Evolutionary conservation across 768 basidiomycete genomes (phyloP).

Genomic region (Mycena haematopus): DNA sequence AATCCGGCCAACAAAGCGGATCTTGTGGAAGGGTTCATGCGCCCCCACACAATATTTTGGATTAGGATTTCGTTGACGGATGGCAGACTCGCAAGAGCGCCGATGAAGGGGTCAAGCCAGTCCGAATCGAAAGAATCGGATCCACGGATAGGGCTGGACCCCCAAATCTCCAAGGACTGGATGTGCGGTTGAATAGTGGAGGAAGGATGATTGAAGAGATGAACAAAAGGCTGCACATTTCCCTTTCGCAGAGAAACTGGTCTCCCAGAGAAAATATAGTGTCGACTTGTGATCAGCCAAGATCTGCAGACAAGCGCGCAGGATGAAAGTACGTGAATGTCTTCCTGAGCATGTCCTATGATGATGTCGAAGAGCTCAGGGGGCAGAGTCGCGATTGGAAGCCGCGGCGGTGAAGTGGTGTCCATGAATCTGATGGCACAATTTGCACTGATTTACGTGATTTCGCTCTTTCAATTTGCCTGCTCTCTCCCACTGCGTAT

Average conservation of each 20-base stretch:
- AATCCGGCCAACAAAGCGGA: slow-evolving; percentile 16
- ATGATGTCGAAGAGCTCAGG: slow-evolving; percentile 29
- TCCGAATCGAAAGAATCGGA: slow-evolving; percentile 21
- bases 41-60: slow-evolving; percentile 24
- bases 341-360: slow-evolving; percentile 16
- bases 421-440: too few relatives aligned
- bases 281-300: slow-evolving; percentile 23
- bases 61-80: slow-evolving; percentile 18
- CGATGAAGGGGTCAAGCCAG: slow-evolving; percentile 25
- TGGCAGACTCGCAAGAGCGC: slow-evolving; percentile 18
- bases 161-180: slow-evolving; percentile 17
- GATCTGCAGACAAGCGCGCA: slow-evolving; percentile 29
- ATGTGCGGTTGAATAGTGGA: slow-evolving; percentile 23
- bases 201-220: slow-evolving; percentile 9
- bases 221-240: slow-evolving; percentile 17
- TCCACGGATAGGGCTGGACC: not conserved
- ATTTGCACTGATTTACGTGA: too few relatives aligned
- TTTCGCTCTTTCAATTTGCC: too few relatives aligned
- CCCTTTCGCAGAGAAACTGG: slow-evolving; percentile 14
- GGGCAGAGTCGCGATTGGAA: slow-evolving; percentile 7
- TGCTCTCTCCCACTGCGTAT: too few relatives aligned
- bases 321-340: slow-evolving; percentile 4
- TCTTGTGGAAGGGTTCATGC: slow-evolving; percentile 20
- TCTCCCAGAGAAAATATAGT: slow-evolving; percentile 14
- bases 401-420: too few relatives aligned